Conservation (phyloP, 768 basidiomycete species). For the Chalciporus chontae region DNA sequence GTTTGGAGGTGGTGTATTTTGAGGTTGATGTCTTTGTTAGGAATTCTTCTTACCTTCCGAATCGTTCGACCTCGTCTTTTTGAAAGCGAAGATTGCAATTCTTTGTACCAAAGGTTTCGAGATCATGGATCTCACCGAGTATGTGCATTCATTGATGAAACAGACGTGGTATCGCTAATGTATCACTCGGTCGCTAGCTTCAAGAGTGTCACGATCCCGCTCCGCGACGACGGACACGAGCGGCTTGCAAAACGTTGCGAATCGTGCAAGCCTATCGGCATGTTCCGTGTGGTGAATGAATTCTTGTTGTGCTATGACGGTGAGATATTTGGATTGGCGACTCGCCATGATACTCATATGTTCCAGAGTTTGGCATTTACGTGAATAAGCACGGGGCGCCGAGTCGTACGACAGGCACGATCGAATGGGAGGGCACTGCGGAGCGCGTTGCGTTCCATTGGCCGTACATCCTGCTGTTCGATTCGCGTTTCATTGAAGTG, state of each 20-base stretch:
- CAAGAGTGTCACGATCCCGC: conserved; percentile 86
- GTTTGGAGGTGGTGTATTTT: background rate
- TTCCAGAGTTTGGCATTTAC: conserved; percentile 82
- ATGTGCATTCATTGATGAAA: conserved; percentile 26
- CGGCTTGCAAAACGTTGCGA: conserved; percentile 79
- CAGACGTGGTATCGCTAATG: background rate
- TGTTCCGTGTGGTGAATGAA: conserved; percentile 88
- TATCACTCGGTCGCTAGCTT: conserved; percentile 43
- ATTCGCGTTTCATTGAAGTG: conserved; percentile 87
- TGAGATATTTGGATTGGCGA: conserved; percentile 29
- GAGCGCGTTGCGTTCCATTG: conserved; percentile 87
- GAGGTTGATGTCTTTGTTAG: conserved; percentile 24
- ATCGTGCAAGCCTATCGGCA: conserved; percentile 77
- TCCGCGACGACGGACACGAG: conserved; percentile 68
- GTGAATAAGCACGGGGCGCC: conserved; percentile 92
- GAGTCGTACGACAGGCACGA: conserved; percentile 61
- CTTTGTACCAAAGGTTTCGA: conserved; percentile 94
- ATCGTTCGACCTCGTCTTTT: conserved; percentile 85
- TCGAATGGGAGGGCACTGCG: conserved; percentile 94
- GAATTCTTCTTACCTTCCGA: conserved; percentile 94
- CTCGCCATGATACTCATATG: conserved; percentile 4
- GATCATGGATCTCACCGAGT: conserved; percentile 96
- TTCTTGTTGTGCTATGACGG: conserved; percentile 90
- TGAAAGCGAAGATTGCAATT: conserved; percentile 91
- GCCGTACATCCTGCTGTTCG: conserved; percentile 85